Evolutionary conservation across 2,329 filamentous ascomycete genomes (phyloP).

Genomic region (Myriosclerotinia duriaeana): DNA sequence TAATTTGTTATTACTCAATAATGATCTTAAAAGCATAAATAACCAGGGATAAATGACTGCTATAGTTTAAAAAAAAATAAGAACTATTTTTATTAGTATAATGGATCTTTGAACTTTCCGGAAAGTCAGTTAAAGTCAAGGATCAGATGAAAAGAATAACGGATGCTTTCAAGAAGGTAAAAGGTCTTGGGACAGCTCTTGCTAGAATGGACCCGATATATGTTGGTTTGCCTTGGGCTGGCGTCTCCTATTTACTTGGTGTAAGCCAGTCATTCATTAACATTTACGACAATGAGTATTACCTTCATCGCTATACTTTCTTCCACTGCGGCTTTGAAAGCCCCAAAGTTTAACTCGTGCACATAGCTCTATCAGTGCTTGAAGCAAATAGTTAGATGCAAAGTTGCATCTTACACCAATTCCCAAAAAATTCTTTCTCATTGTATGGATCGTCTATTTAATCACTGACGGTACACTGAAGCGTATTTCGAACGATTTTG

Average conservation of each 20-base stretch:
- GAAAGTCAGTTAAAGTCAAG: background rate
- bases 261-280: background rate
- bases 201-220: background rate
- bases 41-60: background rate
- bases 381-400: background rate
- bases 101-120: background rate
- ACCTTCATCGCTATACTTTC: background rate
- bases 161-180: background rate
- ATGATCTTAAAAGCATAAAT: too few species aligned
- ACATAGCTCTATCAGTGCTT: too few species aligned
- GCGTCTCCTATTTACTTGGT: background rate
- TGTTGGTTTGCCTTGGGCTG: conserved; percentile 5
- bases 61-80: background rate
- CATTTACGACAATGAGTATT: background rate
- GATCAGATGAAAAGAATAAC: background rate
- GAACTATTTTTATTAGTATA: background rate
- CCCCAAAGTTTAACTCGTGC: too few species aligned
- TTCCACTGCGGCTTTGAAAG: background rate
- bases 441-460: background rate
- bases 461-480: background rate
- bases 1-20: background rate
- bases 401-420: background rate
- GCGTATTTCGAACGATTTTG: background rate
- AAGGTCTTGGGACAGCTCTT: background rate
- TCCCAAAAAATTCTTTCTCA: background rate